A percentile compares a stretch with the other conserved stretches of the same genome.
phyloP scores from a whole-genome alignment of 257 asterid species.

The Solanum appendiculatum region DNA sequence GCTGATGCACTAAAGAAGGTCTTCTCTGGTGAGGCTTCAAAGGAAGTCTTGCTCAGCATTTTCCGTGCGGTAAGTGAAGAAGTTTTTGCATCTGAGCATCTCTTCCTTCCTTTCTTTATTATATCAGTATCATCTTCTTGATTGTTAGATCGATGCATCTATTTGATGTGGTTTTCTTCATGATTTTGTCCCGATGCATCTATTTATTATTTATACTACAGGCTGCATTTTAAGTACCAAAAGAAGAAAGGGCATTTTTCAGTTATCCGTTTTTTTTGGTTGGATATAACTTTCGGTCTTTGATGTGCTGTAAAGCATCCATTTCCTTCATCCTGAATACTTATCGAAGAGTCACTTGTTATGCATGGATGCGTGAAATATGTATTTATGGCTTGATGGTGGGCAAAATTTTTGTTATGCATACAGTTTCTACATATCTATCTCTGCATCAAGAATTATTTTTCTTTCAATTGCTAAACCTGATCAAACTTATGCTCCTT shows the following conservation, averaged over 20 bases:
- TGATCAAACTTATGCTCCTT: background rate
- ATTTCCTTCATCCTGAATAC: background rate
- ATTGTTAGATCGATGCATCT: background rate
- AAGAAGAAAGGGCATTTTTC: background rate
- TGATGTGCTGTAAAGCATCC: background rate
- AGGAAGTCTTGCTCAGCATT: conserved; percentile 67
- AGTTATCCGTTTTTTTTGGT: background rate
- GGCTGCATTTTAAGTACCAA: background rate
- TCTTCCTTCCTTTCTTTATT: background rate
- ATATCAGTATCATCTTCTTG: background rate
- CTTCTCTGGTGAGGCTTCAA: conserved; percentile 80
- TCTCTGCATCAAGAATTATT: background rate
- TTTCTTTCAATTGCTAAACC: background rate
- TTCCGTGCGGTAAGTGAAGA: conserved; percentile 56
- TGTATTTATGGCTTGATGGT: background rate
- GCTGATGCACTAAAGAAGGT: conserved; percentile 94
- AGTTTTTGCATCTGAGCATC: background rate
- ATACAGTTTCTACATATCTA: background rate
- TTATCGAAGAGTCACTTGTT: background rate
- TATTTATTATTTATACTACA: background rate
- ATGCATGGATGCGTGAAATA: background rate
- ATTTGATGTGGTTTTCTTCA: background rate
- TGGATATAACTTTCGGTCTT: background rate
- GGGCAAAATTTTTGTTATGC: background rate
- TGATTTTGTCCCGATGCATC: background rate